phyloP scores from a whole-genome alignment of 257 asterid genomes.

The Hygrophila difformis region DNA sequence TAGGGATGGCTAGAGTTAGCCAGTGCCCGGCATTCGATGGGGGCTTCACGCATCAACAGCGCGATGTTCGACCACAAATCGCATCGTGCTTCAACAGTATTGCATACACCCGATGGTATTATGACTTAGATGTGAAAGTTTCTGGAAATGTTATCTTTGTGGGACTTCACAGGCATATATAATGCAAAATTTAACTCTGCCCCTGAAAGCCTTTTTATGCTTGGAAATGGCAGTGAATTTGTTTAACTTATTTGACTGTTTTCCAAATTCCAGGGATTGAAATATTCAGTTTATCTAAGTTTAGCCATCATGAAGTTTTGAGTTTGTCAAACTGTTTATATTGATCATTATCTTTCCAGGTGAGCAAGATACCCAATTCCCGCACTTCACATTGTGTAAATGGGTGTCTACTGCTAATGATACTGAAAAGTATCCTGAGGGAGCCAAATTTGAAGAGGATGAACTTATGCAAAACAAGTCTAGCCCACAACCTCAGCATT shows the following conservation, averaged over 20 bases:
- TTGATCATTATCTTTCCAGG: conserved; percentile 21
- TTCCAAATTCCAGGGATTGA: no score
- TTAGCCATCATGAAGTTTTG: neutral
- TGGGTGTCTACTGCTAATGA: conserved; percentile 51
- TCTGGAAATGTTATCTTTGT: no score
- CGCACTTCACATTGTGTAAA: conserved; percentile 49
- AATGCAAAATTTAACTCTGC: no score
- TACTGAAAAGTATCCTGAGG: conserved; percentile 22
- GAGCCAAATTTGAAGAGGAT: conserved; percentile 41
- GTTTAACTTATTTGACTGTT: no score
- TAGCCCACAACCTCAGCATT: conserved; percentile 22
- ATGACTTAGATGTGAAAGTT: no score
- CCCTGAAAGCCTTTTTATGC: no score
- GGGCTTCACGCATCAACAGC: conserved; percentile 66
- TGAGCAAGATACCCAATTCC: conserved; percentile 21
- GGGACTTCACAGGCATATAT: no score
- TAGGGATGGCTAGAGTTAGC: conserved; percentile 95
- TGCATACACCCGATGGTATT: conserved; percentile 50
- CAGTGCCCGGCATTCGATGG: conserved; percentile 88
- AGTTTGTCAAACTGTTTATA: neutral
- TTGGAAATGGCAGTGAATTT: no score
- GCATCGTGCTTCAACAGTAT: conserved; percentile 70
- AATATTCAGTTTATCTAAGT: no score
- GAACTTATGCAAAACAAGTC: conserved; percentile 27
- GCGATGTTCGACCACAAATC: conserved; percentile 61